Evolutionary conservation across 2,329 filamentous ascomycete species (phyloP).

Genomic region (Pseudogymnoascus sp.): DNA sequence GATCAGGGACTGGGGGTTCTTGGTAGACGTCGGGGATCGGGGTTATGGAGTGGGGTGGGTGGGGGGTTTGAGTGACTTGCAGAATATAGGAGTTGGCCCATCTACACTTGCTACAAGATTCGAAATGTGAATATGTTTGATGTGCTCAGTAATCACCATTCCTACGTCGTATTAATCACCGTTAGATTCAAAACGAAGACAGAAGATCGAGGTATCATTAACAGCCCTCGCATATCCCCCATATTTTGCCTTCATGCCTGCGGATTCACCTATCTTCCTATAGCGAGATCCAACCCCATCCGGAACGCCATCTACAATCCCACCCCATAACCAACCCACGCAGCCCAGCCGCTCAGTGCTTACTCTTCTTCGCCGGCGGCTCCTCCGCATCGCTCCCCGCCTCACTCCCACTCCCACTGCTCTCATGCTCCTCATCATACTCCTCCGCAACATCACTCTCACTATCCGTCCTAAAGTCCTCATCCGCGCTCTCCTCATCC

Average conservation of each 20-base stretch:
- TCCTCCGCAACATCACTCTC: constrained; percentile 96
- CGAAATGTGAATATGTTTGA: neutral
- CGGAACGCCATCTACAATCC: constrained; percentile 8
- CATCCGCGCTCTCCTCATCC: constrained; percentile 89
- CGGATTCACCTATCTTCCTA: neutral
- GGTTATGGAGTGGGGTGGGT: neutral
- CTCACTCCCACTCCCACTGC: constrained; percentile 63
- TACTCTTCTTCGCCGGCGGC: constrained; percentile 45
- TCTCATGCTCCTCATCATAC: constrained; percentile 86
- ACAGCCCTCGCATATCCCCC: neutral
- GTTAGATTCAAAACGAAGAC: neutral
- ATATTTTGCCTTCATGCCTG: neutral
- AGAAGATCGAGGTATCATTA: constrained; percentile 1
- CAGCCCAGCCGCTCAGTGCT: constrained; percentile 15
- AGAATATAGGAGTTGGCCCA: neutral
- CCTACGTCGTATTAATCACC: neutral
- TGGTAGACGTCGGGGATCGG: constrained; percentile 4
- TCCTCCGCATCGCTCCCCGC: constrained; percentile 54
- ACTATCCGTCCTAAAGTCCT: constrained; percentile 88
- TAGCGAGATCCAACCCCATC: constrained; percentile 1
- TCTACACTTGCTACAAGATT: neutral
- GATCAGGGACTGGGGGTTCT: neutral
- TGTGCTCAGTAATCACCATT: neutral
- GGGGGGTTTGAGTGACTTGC: neutral
- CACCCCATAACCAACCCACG: neutral